phyloP scores from a whole-genome alignment of 176 grass and related monocot genomes.

The Urochloa ruziziensis region DNA sequence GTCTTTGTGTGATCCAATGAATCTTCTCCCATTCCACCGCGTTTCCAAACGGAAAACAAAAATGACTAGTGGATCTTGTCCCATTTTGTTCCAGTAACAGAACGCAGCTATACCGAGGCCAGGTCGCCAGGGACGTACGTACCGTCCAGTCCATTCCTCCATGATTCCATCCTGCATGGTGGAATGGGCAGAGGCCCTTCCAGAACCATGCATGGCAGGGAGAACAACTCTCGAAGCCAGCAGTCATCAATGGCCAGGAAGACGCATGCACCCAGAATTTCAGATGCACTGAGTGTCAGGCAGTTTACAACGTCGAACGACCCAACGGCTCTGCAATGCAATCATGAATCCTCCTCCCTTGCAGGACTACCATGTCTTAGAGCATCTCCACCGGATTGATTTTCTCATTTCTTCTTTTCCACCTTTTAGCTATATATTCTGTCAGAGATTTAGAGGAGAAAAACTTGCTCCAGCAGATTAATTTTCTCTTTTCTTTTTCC shows the following conservation, averaged over 20 bases:
- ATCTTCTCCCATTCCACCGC: too few species aligned
- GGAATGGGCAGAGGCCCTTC: not conserved
- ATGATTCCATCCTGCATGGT: not conserved
- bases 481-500: too few species aligned
- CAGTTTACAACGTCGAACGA: constrained; percentile 15
- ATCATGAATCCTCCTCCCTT: not conserved
- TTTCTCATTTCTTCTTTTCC: too few species aligned
- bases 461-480: too few species aligned
- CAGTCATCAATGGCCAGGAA: not conserved
- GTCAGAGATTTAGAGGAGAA: too few species aligned
- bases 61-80: too few species aligned
- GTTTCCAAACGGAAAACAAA: too few species aligned
- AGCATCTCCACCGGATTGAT: too few species aligned
- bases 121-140: too few species aligned
- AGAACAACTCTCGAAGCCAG: not conserved
- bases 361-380: too few species aligned
- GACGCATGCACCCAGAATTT: not conserved
- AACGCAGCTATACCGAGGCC: not conserved
- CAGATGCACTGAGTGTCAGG: not conserved
- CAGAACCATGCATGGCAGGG: not conserved
- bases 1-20: too few species aligned
- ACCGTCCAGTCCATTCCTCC: not conserved
- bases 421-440: too few species aligned
- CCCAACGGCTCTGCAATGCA: not conserved
- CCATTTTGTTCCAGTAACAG: not conserved